These are phyloP conservation scores for Panaeolus papilionaceus DNA, from an alignment of 768 basidiomycete species.

Conservation along the genomic window DNA sequence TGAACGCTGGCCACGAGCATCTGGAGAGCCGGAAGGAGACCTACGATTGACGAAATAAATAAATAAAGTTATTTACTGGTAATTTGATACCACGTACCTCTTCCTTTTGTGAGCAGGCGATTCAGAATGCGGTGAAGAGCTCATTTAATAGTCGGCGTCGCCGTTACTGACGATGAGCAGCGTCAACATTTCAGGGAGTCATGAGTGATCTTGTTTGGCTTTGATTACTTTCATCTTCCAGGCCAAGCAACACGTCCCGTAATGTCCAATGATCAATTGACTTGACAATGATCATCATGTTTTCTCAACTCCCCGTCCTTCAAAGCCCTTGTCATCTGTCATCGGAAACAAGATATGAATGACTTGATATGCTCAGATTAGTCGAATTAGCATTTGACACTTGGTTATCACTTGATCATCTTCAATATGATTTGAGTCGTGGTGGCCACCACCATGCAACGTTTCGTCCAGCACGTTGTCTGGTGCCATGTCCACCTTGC, in stretches of 20 bases:
- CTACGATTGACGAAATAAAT: slow-evolving; percentile 34
- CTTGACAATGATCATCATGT: too few species aligned
- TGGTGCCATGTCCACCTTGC: background rate
- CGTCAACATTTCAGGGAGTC: slow-evolving; percentile 11
- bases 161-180: slow-evolving; percentile 18
- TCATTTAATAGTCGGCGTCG: slow-evolving; percentile 25
- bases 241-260: background rate
- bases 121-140: slow-evolving; percentile 28
- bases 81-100: slow-evolving; percentile 38
- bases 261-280: too few species aligned
- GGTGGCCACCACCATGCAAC: background rate
- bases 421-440: too few species aligned
- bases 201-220: slow-evolving; percentile 18
- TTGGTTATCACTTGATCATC: too few species aligned
- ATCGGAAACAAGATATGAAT: too few species aligned
- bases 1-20: slow-evolving; percentile 47
- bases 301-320: too few species aligned
- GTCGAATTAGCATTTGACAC: too few species aligned
- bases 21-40: slow-evolving; percentile 55
- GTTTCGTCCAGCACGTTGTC: background rate
- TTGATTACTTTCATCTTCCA: slow-evolving; percentile 18
- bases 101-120: slow-evolving; percentile 51
- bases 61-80: background rate
- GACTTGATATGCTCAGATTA: too few species aligned
- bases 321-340: too few species aligned